These are phyloP conservation scores for Penicillium sp. DNA, from an alignment of 2,329 filamentous ascomycete species.

Conservation along the genomic window DNA sequence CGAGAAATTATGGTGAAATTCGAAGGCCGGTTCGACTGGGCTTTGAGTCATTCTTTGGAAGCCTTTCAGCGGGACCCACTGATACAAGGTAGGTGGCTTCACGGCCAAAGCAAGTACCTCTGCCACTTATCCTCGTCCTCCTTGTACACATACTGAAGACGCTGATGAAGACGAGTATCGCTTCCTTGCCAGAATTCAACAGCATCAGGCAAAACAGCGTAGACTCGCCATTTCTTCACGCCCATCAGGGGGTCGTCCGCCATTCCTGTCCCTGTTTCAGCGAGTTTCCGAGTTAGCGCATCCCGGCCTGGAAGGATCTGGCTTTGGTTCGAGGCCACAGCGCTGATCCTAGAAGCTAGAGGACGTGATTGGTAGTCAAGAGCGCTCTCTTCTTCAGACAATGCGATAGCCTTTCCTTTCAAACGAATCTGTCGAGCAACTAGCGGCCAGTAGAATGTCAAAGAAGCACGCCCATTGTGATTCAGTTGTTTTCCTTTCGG, in stretches of 20 bases:
- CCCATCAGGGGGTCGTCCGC: neutral
- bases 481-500: conserved; percentile 16
- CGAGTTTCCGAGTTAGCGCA: conserved; percentile 3
- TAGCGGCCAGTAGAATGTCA: conserved; percentile 20
- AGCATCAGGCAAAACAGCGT: conserved; percentile 9
- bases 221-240: conserved; percentile 12
- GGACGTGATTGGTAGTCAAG: conserved; percentile 11
- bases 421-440: conserved; percentile 18
- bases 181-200: conserved; percentile 22
- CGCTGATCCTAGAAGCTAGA: conserved; percentile 10
- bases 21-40: neutral
- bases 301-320: conserved; percentile 3
- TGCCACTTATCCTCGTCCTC: neutral
- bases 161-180: conserved; percentile 13
- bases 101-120: conserved; percentile 11
- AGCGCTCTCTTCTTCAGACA: conserved; percentile 8
- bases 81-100: neutral
- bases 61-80: too few species aligned
- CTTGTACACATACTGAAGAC: conserved; percentile 10
- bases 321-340: conserved; percentile 18
- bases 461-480: neutral
- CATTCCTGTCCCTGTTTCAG: neutral
- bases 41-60: neutral
- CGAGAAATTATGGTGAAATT: neutral
- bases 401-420: conserved; percentile 2